phyloP scores from a whole-genome alignment of 2,329 filamentous ascomycete genomes.

The Arthroderma sp. region DNA sequence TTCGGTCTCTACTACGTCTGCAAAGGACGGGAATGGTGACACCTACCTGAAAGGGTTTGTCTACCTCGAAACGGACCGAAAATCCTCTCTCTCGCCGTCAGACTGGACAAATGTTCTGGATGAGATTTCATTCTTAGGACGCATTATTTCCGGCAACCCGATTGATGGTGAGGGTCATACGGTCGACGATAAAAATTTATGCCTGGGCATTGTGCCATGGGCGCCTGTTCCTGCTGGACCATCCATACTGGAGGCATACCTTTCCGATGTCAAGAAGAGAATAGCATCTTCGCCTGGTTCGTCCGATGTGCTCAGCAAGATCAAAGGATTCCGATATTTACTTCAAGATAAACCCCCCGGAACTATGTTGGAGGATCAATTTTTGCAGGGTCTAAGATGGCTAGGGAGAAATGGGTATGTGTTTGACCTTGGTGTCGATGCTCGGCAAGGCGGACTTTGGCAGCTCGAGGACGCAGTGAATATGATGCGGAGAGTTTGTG shows the following conservation, averaged over 20 bases:
- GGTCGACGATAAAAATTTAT: constrained; percentile 38
- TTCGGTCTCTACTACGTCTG: constrained; percentile 17
- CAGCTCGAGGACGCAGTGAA: constrained; percentile 59
- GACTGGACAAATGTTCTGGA: constrained; percentile 53
- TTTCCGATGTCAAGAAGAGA: constrained; percentile 44
- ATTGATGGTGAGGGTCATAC: constrained; percentile 46
- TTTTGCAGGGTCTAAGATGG: constrained; percentile 53
- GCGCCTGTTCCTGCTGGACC: constrained; percentile 62
- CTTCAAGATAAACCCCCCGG: constrained; percentile 62
- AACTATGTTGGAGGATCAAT: constrained; percentile 48
- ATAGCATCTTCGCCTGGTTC: constrained; percentile 27
- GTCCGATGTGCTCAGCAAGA: constrained; percentile 49
- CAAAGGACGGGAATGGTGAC: constrained; percentile 13
- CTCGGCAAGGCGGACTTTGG: constrained; percentile 58
- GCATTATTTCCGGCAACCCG: constrained; percentile 50
- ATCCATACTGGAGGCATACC: constrained; percentile 49
- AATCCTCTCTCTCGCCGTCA: constrained; percentile 42
- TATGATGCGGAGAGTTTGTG: constrained; percentile 56
- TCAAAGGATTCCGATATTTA: constrained; percentile 72
- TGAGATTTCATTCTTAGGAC: constrained; percentile 57
- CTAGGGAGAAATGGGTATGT: constrained; percentile 50
- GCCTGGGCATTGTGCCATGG: constrained; percentile 67
- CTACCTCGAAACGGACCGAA: constrained; percentile 71
- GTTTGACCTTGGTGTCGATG: constrained; percentile 79
- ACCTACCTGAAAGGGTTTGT: constrained; percentile 54